Percentiles rank a stretch among this genome's conserved stretches.
Conservation (phyloP, 164 flowering plant genomes). For the Vitis rupestris region DNA sequence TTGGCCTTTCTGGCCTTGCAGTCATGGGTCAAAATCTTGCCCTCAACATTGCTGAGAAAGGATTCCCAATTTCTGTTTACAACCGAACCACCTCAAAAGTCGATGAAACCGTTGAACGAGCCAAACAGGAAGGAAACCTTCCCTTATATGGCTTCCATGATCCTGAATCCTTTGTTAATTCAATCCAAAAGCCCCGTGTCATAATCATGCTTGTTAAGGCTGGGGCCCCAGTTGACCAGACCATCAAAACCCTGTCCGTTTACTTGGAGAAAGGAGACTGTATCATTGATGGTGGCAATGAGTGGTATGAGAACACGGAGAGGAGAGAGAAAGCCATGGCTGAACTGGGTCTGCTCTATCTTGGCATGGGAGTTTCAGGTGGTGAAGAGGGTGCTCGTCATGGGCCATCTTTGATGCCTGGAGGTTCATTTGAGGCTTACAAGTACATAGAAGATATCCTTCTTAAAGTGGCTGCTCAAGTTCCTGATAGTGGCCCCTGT, state of each 20-base stretch:
- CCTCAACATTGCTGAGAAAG: slow-evolving; percentile 82
- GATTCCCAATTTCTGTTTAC: slow-evolving; percentile 77
- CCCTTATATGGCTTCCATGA: slow-evolving; percentile 64
- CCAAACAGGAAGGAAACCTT: slow-evolving; percentile 68
- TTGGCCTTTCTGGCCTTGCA: slow-evolving; percentile 74
- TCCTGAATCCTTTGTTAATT: slow-evolving; percentile 58
- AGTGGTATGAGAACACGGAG: slow-evolving; percentile 76
- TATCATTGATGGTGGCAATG: slow-evolving; percentile 76
- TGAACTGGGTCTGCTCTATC: slow-evolving; percentile 57
- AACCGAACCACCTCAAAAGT: slow-evolving; percentile 75
- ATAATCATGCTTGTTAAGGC: slow-evolving; percentile 74
- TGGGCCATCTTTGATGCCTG: slow-evolving; percentile 83
- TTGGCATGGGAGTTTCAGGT: slow-evolving; percentile 80
- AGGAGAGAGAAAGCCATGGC: slow-evolving; percentile 57
- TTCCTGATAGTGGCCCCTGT: slow-evolving; percentile 72
- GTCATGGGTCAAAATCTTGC: slow-evolving; percentile 88
- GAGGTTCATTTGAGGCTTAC: slow-evolving; percentile 71
- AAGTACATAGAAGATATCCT: slow-evolving; percentile 69
- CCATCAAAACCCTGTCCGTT: slow-evolving; percentile 57
- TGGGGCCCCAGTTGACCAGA: slow-evolving; percentile 67
- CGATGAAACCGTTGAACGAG: slow-evolving; percentile 70
- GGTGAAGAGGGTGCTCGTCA: slow-evolving; percentile 78
- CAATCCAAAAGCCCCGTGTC: slow-evolving; percentile 63
- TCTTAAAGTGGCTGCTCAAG: slow-evolving; percentile 74
- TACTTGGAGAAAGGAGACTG: slow-evolving; percentile 72